A percentile compares a stretch with the other conserved stretches of the same genome.
Evolutionary conservation across 768 basidiomycete species (phyloP).

Genomic region (Suillus occidentalis): DNA sequence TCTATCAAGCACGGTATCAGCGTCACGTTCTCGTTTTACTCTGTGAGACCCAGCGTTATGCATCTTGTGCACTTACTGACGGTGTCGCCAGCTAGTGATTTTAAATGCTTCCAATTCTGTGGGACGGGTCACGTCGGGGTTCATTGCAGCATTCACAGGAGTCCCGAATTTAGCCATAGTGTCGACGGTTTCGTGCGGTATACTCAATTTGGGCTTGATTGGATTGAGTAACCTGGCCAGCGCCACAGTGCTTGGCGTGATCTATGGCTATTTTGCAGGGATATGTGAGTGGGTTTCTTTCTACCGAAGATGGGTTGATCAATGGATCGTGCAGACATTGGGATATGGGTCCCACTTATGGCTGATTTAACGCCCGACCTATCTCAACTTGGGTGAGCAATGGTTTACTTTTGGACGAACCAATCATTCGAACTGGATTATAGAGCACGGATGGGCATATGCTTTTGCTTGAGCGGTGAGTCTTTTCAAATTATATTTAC

Average conservation of each 20-base stretch:
- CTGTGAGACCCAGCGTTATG: slow-evolving; percentile 32
- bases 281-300: slow-evolving; percentile 29
- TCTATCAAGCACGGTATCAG: slow-evolving; percentile 47
- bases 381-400: slow-evolving; percentile 50
- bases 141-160: slow-evolving; percentile 44
- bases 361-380: slow-evolving; percentile 43
- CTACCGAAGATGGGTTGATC: not conserved
- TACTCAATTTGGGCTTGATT: slow-evolving; percentile 46
- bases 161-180: slow-evolving; percentile 43
- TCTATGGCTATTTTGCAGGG: slow-evolving; percentile 51
- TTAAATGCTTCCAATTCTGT: slow-evolving; percentile 51
- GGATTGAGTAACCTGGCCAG: slow-evolving; percentile 35
- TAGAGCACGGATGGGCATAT: slow-evolving; percentile 31
- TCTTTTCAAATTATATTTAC: not conserved
- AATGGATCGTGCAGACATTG: slow-evolving; percentile 32
- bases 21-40: slow-evolving; percentile 54
- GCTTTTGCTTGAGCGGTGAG: slow-evolving; percentile 8
- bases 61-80: not conserved
- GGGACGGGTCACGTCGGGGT: slow-evolving; percentile 50
- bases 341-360: slow-evolving; percentile 41
- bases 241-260: slow-evolving; percentile 38
- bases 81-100: slow-evolving; percentile 43
- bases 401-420: not conserved
- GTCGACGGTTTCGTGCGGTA: slow-evolving; percentile 29
- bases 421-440: not conserved